These are phyloP conservation scores for Colletotrichum nymphaeae DNA, from an alignment of 2,329 filamentous ascomycete genomes.

Conservation along the genomic window DNA sequence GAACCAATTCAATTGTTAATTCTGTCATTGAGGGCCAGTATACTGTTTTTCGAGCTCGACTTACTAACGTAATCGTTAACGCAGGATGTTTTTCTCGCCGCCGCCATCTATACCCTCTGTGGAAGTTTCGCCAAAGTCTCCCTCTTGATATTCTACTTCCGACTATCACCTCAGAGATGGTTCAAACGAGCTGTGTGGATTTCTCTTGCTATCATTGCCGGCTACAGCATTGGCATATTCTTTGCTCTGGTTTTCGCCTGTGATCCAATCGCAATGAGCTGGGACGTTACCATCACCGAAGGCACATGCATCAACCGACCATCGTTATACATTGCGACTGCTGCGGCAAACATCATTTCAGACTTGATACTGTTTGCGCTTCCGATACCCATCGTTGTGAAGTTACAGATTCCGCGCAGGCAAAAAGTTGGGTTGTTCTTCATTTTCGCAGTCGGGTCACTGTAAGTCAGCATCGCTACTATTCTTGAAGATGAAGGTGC, in stretches of 20 bases:
- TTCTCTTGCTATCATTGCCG: conserved; percentile 43
- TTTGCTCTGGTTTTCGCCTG: conserved; percentile 52
- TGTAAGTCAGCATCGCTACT: conserved; percentile 37
- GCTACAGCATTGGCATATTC: conserved; percentile 48
- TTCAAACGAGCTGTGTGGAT: conserved; percentile 46
- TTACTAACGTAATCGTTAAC: neutral
- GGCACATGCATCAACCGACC: conserved; percentile 57
- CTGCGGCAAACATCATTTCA: conserved; percentile 58
- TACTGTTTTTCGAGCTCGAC: neutral
- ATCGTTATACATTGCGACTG: conserved; percentile 59
- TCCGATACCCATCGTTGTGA: conserved; percentile 57
- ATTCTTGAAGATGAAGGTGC: too few relatives aligned
- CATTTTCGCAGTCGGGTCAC: conserved; percentile 56
- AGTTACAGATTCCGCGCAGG: conserved; percentile 55
- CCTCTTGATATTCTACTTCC: conserved; percentile 51
- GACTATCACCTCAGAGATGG: conserved; percentile 48
- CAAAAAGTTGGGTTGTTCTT: conserved; percentile 57
- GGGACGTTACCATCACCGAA: conserved; percentile 43
- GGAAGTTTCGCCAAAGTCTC: conserved; percentile 50
- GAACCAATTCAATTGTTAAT: too few relatives aligned
- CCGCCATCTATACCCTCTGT: conserved; percentile 47
- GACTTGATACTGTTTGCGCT: conserved; percentile 59
- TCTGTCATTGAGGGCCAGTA: too few relatives aligned
- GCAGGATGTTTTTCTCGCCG: conserved; percentile 42
- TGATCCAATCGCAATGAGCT: conserved; percentile 46